Evolutionary conservation across 2,329 filamentous ascomycete genomes (phyloP).

Genomic region (Exophiala lecanii-corni): DNA sequence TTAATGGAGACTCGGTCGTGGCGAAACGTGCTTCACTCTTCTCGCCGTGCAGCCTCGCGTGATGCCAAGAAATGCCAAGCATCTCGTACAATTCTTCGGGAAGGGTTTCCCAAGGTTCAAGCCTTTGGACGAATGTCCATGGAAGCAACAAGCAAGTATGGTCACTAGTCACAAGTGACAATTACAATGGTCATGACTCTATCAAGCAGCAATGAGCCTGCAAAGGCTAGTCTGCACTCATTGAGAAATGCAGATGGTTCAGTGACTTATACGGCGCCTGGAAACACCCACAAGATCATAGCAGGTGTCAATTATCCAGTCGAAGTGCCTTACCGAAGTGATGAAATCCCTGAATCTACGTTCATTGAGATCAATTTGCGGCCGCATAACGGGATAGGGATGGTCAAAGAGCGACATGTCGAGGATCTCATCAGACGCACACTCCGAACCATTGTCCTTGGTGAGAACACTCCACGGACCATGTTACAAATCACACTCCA

Average conservation of each 20-base stretch:
- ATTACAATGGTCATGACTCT: constrained; percentile 10
- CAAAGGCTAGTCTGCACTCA: constrained; percentile 19
- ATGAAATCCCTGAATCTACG: constrained; percentile 89
- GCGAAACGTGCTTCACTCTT: too few species aligned
- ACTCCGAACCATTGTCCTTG: constrained; percentile 37
- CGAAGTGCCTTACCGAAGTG: constrained; percentile 73
- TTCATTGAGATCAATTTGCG: constrained; percentile 85
- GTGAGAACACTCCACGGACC: constrained; percentile 40
- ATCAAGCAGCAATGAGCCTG: constrained; percentile 8
- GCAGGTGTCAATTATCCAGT: constrained; percentile 89
- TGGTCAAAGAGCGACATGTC: constrained; percentile 77
- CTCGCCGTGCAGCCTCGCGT: too few species aligned
- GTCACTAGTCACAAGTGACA: too few species aligned
- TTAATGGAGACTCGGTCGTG: too few species aligned
- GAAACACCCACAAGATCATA: constrained; percentile 73
- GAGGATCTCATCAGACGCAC: constrained; percentile 52
- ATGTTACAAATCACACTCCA: constrained; percentile 42
- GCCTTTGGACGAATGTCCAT: too few species aligned
- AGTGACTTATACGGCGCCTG: constrained; percentile 35
- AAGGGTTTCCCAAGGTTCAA: too few species aligned
- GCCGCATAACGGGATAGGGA: constrained; percentile 77
- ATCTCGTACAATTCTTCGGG: too few species aligned
- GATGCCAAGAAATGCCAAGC: too few species aligned
- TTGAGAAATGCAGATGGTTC: constrained; percentile 23
- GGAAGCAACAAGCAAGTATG: too few species aligned